Conservation (phyloP, 495 filamentous ascomycete species). For the Aspergillus biplanus region DNA sequence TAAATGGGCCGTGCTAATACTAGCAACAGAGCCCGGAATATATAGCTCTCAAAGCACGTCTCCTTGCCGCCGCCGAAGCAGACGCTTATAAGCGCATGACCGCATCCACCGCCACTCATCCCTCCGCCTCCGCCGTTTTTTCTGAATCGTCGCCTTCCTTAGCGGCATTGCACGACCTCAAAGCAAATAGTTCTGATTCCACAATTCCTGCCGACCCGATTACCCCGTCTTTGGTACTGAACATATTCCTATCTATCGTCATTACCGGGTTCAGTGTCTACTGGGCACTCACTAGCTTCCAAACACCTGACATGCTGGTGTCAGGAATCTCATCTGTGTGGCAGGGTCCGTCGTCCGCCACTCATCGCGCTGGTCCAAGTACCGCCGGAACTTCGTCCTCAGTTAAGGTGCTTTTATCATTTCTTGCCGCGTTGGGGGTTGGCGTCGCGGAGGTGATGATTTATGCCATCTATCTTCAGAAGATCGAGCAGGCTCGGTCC, state of each 20-base stretch:
- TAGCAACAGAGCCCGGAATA: conserved; percentile 75
- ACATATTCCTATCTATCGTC: conserved; percentile 51
- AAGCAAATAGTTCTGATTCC: conserved; percentile 35
- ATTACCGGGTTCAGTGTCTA: conserved; percentile 52
- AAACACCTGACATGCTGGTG: conserved; percentile 44
- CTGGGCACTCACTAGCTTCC: conserved; percentile 57
- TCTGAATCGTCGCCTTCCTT: conserved; percentile 44
- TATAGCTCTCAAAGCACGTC: conserved; percentile 82
- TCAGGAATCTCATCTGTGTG: conserved; percentile 49
- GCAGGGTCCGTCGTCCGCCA: conserved; percentile 31
- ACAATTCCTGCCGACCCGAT: conserved; percentile 51
- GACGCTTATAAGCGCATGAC: conserved; percentile 72
- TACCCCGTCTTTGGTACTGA: conserved; percentile 49
- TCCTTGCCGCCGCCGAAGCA: conserved; percentile 78
- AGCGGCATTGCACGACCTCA: conserved; percentile 35
- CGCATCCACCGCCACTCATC: conserved; percentile 32
- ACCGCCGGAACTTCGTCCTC: conserved; percentile 33
- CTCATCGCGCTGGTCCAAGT: conserved; percentile 5
- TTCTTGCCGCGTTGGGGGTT: conserved; percentile 58
- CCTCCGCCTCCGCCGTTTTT: conserved; percentile 61
- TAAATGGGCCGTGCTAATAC: conserved; percentile 16
- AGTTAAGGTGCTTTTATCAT: conserved; percentile 42
- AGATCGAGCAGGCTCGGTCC: conserved; percentile 71
- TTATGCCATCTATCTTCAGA: conserved; percentile 82
- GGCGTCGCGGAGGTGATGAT: conserved; percentile 86